Base-by-base conservation (phyloP, 1,139 yeast genomes). In the Scheffersomyces quercinus region DNA sequence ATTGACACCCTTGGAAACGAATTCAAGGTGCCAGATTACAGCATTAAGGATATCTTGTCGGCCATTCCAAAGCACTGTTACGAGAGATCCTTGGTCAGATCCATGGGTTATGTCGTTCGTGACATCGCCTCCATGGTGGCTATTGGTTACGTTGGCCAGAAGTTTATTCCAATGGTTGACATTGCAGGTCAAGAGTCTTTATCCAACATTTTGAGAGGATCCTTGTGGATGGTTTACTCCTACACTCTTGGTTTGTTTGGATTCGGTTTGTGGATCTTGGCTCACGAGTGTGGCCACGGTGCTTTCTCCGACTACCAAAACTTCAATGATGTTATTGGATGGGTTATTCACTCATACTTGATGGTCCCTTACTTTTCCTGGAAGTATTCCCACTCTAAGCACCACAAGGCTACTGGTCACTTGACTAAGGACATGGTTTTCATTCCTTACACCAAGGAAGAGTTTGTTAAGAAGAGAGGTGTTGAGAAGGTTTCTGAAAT, bases 201-300 rank as follows among this genome's bases (percentile, higher is more conserved):
- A 29, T 67, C 65, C 51, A 56, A 62, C 38, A 51, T 59, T 9
- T 56, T 69, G 11, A 75, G 93, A 56, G 75, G 77, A 48, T 65
- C 67, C 7, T 76, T 79, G 41, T 88, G 95, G 91, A 56, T 73
- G 38, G 66, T 61, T 31, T 83, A 76, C 46, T 61, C 70, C 39
- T 66, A 67, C 54, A 56, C 64, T 43, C 65, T 70, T 48, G 80
- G 81, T 30, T 64, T 76, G 43, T 68, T 75, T 48, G 75, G 73
- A 9, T 77, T 82, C 32, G 85, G 86, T 39, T 51, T 80, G 36
- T 81, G 85, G 85, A 79, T 81, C 43, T 59, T 81, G 62, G 84
- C 85, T 36, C 85, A 81, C 57, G 85, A 81, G 59, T 81, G 85
- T 73, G 85, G 85, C 44, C 85, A 81, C 58, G 81, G 76, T 56